Conservation (phyloP, 2,329 filamentous ascomycete genomes). For the Orbilia quercus region DNA sequence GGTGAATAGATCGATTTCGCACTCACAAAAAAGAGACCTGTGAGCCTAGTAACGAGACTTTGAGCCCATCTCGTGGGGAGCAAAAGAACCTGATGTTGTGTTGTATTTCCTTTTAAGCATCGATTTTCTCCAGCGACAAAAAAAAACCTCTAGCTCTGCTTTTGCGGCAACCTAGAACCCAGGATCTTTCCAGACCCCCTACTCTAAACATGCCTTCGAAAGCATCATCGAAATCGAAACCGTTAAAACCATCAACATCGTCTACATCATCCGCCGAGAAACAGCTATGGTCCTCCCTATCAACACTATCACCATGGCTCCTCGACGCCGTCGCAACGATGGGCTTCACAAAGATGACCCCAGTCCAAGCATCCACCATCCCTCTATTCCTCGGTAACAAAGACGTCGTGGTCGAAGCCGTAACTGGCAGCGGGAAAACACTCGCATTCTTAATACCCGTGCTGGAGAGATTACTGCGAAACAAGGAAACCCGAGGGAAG, state of each 20-base stretch:
- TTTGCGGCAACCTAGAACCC: constrained; percentile 5
- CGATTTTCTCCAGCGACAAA: not conserved
- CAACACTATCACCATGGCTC: constrained; percentile 82
- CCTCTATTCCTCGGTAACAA: constrained; percentile 90
- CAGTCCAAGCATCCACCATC: constrained; percentile 92
- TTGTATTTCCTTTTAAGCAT: constrained; percentile 1
- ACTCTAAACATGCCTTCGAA: constrained; percentile 41
- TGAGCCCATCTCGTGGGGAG: not conserved
- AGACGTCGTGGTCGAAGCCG: constrained; percentile 91
- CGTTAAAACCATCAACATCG: constrained; percentile 67
- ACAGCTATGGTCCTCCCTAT: constrained; percentile 74
- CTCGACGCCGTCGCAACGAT: constrained; percentile 83
- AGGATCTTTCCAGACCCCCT: constrained; percentile 38
- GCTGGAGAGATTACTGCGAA: constrained; percentile 80
- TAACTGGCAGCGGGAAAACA: constrained; percentile 92
- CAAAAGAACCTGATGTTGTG: not conserved
- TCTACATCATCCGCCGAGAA: constrained; percentile 65
- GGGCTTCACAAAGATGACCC: constrained; percentile 88
- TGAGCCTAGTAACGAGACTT: too few relatives aligned
- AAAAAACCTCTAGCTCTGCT: not conserved
- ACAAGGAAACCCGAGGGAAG: constrained; percentile 69
- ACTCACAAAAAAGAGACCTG: too few relatives aligned
- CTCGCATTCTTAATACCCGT: constrained; percentile 85
- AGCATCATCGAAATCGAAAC: constrained; percentile 60
- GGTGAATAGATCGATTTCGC: too few relatives aligned